Percentiles rank a stretch among this genome's conserved stretches.
Evolutionary conservation across 2,329 filamentous ascomycete genomes (phyloP).

Genomic region (Ascochyta pisi): DNA sequence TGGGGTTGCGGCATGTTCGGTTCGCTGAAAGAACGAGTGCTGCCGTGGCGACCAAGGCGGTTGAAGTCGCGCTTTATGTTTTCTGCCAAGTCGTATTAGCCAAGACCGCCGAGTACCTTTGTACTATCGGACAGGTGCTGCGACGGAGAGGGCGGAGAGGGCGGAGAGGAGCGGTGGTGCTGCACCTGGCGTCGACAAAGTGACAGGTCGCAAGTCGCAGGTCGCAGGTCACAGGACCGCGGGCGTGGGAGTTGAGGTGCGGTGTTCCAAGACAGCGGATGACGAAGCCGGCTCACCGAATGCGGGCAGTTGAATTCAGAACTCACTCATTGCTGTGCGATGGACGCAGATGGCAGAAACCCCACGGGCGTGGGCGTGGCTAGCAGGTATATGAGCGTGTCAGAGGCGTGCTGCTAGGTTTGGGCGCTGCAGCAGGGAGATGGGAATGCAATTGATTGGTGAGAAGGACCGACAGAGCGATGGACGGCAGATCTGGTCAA

Average conservation of each 20-base stretch:
- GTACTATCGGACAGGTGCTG: conserved; percentile 6
- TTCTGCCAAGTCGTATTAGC: conserved; percentile 41
- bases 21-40: conserved; percentile 15
- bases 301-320: conserved; percentile 7
- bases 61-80: conserved; percentile 46
- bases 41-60: conserved; percentile 35
- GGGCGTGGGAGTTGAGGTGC: background rate
- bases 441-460: conserved; percentile 12
- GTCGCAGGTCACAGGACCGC: conserved; percentile 1
- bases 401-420: conserved; percentile 14
- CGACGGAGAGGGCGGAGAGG: background rate
- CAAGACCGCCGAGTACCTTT: conserved; percentile 23
- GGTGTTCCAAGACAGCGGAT: conserved; percentile 9
- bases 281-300: conserved; percentile 11
- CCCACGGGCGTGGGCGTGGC: background rate
- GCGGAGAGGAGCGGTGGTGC: conserved; percentile 4
- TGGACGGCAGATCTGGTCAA: conserved; percentile 11
- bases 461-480: background rate
- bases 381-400: conserved; percentile 16
- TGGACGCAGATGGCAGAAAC: conserved; percentile 1
- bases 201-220: background rate
- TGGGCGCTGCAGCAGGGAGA: conserved; percentile 6
- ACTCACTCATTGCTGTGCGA: conserved; percentile 21
- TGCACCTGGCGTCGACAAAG: conserved; percentile 7
- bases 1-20: conserved; percentile 32